Conservation (phyloP, 345 rosid genomes). For the Syzygium aromaticum region DNA sequence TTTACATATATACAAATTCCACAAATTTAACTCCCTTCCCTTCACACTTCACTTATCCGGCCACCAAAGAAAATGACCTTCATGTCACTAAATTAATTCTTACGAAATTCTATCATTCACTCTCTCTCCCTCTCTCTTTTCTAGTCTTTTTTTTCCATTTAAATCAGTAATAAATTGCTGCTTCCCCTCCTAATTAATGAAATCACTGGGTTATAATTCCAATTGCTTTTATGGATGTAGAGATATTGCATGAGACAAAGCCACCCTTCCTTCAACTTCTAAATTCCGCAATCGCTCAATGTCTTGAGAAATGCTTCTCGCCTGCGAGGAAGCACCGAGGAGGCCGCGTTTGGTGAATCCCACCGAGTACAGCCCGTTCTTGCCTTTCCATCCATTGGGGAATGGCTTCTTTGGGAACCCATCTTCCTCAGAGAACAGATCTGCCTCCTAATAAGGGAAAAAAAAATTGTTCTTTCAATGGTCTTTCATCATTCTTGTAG, state of each 20-base stretch:
- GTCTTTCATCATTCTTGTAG: background rate
- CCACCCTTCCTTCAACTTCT: slow-evolving; percentile 4
- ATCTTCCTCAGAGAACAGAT: slow-evolving; percentile 56
- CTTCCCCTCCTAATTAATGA: background rate
- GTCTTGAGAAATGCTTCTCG: slow-evolving; percentile 57
- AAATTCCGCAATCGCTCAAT: slow-evolving; percentile 29
- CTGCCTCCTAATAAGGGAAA: slow-evolving; percentile 24
- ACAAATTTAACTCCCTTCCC: background rate
- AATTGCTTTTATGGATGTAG: background rate
- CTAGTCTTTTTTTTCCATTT: background rate
- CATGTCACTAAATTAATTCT: background rate
- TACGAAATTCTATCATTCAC: background rate
- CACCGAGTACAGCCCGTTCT: slow-evolving; percentile 61
- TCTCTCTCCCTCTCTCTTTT: background rate
- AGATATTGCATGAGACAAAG: background rate
- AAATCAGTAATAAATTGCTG: background rate
- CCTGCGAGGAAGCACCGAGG: slow-evolving; percentile 70
- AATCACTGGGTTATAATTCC: background rate
- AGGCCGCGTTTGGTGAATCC: slow-evolving; percentile 80
- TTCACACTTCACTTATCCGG: background rate
- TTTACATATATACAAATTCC: background rate
- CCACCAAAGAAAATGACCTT: background rate
- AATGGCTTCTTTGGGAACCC: slow-evolving; percentile 53
- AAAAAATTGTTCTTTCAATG: background rate
- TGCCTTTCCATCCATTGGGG: slow-evolving; percentile 83